Conservation (phyloP, 371 early-diverging fungal genomes). For the Lichtheimia ramosa region DNA sequence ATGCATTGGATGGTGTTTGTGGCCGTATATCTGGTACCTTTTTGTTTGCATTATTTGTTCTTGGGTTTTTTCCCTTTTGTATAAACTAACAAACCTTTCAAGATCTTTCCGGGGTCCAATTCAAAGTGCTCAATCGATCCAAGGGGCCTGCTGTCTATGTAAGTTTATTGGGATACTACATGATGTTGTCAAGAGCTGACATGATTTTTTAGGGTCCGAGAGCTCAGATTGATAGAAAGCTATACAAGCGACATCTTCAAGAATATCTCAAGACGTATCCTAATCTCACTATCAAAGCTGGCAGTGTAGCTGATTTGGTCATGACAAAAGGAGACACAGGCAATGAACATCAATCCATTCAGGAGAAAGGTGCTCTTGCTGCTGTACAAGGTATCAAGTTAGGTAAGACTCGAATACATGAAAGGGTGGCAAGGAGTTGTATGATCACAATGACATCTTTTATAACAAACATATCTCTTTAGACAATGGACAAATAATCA, state of each 20-base stretch:
- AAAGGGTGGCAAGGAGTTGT: slow-evolving; percentile 1
- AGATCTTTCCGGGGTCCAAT: slow-evolving; percentile 86
- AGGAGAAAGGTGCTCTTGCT: slow-evolving; percentile 27
- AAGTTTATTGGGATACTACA: slow-evolving; percentile 6
- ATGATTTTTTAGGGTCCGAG: slow-evolving; percentile 62
- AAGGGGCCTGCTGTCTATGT: slow-evolving; percentile 89
- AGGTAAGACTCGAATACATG: slow-evolving; percentile 23
- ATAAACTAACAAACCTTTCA: not conserved
- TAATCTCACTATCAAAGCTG: slow-evolving; percentile 70
- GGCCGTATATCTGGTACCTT: slow-evolving; percentile 66
- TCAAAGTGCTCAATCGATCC: slow-evolving; percentile 82
- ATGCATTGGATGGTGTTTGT: slow-evolving; percentile 85
- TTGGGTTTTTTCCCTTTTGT: not conserved
- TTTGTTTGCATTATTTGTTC: not conserved
- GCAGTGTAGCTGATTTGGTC: slow-evolving; percentile 75
- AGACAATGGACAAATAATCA: slow-evolving; percentile 69
- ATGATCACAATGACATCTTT: not conserved
- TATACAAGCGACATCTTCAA: slow-evolving; percentile 80
- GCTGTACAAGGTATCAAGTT: slow-evolving; percentile 39
- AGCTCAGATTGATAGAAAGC: slow-evolving; percentile 81
- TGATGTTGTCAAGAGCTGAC: not conserved
- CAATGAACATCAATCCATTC: slow-evolving; percentile 22
- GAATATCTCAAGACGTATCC: slow-evolving; percentile 60
- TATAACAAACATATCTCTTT: slow-evolving; percentile 4
- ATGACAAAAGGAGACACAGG: slow-evolving; percentile 41